Evolutionary conservation across 2,329 filamentous ascomycete species (phyloP).

Genomic region (Fusarium guadeloupense): DNA sequence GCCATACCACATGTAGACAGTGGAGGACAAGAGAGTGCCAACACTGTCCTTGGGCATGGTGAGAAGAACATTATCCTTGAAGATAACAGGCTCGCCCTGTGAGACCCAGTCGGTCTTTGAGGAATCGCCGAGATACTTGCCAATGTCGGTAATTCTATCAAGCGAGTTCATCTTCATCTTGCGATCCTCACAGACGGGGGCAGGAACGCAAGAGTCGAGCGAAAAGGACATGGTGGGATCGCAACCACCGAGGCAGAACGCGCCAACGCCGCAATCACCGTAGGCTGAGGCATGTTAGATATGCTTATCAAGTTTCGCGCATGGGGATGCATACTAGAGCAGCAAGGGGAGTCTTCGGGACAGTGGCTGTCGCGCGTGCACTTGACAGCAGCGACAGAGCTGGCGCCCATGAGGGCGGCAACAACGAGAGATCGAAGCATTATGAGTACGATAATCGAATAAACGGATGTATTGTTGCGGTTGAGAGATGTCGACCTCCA

Average conservation of each 20-base stretch:
- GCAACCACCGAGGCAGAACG: conserved; percentile 95
- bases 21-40: conserved; percentile 85
- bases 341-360: conserved; percentile 77
- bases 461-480: conserved; percentile 8
- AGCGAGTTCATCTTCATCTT: conserved; percentile 78
- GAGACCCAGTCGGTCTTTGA: conserved; percentile 86
- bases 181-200: conserved; percentile 80
- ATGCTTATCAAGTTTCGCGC: neutral
- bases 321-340: conserved; percentile 68
- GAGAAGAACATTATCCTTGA: conserved; percentile 77
- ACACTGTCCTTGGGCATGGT: conserved; percentile 89
- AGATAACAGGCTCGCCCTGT: conserved; percentile 76
- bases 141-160: conserved; percentile 73
- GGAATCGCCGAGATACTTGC: conserved; percentile 87
- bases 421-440: conserved; percentile 48
- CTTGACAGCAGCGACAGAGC: conserved; percentile 44
- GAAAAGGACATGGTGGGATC: conserved; percentile 86
- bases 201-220: conserved; percentile 85
- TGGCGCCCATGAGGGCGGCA: conserved; percentile 47
- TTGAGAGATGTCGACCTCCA: conserved; percentile 3
- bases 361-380: conserved; percentile 69
- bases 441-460: conserved; percentile 27
- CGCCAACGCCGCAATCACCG: conserved; percentile 90
- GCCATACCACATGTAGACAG: conserved; percentile 96
- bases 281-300: conserved; percentile 70